These are phyloP conservation scores for Alternaria sp. DNA, from an alignment of 2,329 filamentous ascomycete species.

Conservation along the genomic window DNA sequence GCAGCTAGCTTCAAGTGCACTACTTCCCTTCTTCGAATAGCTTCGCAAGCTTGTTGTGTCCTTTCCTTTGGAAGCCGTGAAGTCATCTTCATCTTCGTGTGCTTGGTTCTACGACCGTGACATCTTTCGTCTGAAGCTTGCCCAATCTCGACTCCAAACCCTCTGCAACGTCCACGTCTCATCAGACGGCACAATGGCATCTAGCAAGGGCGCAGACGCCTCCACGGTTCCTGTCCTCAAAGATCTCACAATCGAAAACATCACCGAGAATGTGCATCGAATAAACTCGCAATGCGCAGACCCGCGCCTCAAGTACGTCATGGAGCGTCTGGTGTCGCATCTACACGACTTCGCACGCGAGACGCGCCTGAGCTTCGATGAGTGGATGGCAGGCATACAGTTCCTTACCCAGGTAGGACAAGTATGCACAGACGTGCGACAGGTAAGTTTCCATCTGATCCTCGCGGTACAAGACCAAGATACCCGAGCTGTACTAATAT, in stretches of 20 bases:
- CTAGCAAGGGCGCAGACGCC: neutral
- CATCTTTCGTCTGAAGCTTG: neutral
- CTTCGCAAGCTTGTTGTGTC: neutral
- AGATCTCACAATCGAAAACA: constrained; percentile 79
- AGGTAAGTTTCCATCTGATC: constrained; percentile 54
- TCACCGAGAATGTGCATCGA: constrained; percentile 74
- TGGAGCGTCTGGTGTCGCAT: constrained; percentile 76
- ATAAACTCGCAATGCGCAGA: constrained; percentile 76
- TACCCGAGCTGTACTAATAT: neutral
- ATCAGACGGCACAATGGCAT: constrained; percentile 1
- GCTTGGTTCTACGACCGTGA: neutral
- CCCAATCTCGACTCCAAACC: neutral
- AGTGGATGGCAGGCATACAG: constrained; percentile 77
- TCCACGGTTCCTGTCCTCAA: constrained; percentile 48
- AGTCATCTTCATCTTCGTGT: neutral
- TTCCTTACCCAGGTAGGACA: constrained; percentile 77
- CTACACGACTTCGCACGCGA: constrained; percentile 83
- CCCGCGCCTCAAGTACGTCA: constrained; percentile 71
- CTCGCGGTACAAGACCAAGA: neutral
- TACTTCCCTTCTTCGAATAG: neutral
- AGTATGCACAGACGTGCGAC: constrained; percentile 74
- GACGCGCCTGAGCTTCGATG: constrained; percentile 74
- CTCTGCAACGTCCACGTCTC: neutral
- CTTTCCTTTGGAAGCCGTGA: neutral
- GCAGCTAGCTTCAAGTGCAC: neutral